Percentiles rank a stretch among this genome's conserved stretches.
Evolutionary conservation across 2,329 filamentous ascomycete species (phyloP).

Genomic region (Cladosporium halotolerans): DNA sequence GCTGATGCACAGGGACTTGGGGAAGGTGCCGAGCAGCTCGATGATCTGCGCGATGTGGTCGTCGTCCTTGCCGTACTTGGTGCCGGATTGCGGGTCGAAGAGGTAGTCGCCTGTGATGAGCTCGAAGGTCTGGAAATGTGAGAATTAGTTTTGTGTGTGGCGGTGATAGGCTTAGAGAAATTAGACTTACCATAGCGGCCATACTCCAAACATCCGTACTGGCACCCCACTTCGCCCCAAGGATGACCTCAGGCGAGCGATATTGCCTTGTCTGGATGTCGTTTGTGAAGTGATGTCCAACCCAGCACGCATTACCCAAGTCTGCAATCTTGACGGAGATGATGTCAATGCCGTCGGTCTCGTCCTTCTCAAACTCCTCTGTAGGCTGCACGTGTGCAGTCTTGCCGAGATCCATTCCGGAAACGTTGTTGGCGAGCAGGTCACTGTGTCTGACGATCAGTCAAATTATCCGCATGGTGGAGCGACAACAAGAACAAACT

Average conservation of each 20-base stretch:
- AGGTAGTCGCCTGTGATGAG: slow-evolving; percentile 97
- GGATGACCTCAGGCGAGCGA: slow-evolving; percentile 90
- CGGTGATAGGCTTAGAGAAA: background rate
- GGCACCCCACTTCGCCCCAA: slow-evolving; percentile 97
- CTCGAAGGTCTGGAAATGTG: slow-evolving; percentile 72
- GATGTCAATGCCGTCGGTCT: slow-evolving; percentile 53
- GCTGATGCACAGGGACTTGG: slow-evolving; percentile 81
- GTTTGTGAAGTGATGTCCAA: slow-evolving; percentile 97
- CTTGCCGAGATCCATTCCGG: slow-evolving; percentile 88
- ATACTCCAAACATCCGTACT: slow-evolving; percentile 99
- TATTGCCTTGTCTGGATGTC: slow-evolving; percentile 98
- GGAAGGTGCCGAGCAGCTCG: slow-evolving; percentile 87
- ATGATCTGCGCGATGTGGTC: slow-evolving; percentile 99
- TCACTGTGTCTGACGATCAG: slow-evolving; percentile 45
- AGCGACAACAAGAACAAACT: slow-evolving; percentile 33
- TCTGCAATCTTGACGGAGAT: slow-evolving; percentile 99
- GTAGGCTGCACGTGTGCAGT: slow-evolving; percentile 45
- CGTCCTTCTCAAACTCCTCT: slow-evolving; percentile 49
- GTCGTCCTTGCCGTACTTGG: slow-evolving; percentile 98
- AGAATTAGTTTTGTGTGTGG: slow-evolving; percentile 12
- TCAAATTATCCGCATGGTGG: slow-evolving; percentile 11
- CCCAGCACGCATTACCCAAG: slow-evolving; percentile 97
- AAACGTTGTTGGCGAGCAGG: slow-evolving; percentile 84
- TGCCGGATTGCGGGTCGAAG: slow-evolving; percentile 96
- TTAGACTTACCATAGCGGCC: slow-evolving; percentile 80